Evolutionary conservation across 805 yeast genomes (phyloP).

Genomic region (Candida vartiovaarae): DNA sequence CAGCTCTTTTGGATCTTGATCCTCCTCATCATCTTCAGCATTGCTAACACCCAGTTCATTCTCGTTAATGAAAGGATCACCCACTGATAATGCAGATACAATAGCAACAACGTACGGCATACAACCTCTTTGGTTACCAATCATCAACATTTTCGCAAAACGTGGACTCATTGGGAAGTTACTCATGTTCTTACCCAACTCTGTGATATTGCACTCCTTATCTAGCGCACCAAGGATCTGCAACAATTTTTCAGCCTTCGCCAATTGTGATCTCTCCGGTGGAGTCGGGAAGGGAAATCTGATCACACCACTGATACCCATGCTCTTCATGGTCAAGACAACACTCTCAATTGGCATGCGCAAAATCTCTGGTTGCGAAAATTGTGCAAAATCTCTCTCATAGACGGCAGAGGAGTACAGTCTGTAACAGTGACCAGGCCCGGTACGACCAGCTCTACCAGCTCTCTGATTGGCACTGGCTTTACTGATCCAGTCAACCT

Average conservation of each 20-base stretch:
- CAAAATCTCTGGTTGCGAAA: slow-evolving; percentile 82
- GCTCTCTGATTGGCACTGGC: slow-evolving; percentile 95
- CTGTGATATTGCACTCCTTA: slow-evolving; percentile 51
- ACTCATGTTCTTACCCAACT: slow-evolving; percentile 80
- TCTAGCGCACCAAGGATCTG: slow-evolving; percentile 72
- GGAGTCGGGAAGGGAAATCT: slow-evolving; percentile 97
- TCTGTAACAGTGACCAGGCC: slow-evolving; percentile 96
- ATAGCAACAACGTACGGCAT: slow-evolving; percentile 84
- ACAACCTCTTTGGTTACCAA: slow-evolving; percentile 83
- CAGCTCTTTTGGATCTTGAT: slow-evolving; percentile 30
- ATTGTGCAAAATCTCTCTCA: slow-evolving; percentile 78
- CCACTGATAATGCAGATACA: slow-evolving; percentile 88
- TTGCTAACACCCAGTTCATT: slow-evolving; percentile 51
- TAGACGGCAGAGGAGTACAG: slow-evolving; percentile 89
- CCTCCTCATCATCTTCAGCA: slow-evolving; percentile 19
- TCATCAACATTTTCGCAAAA: slow-evolving; percentile 80
- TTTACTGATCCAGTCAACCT: slow-evolving; percentile 85
- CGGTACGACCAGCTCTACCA: slow-evolving; percentile 98
- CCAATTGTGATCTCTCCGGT: slow-evolving; percentile 57
- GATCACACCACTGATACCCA: slow-evolving; percentile 87
- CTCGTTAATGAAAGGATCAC: slow-evolving; percentile 80
- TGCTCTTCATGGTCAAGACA: slow-evolving; percentile 91
- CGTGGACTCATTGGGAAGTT: slow-evolving; percentile 91
- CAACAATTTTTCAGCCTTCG: slow-evolving; percentile 60
- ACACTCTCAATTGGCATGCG: slow-evolving; percentile 96